Conservation (phyloP, 2,329 filamentous ascomycete genomes). For the Arthrobotrys megalospora region DNA sequence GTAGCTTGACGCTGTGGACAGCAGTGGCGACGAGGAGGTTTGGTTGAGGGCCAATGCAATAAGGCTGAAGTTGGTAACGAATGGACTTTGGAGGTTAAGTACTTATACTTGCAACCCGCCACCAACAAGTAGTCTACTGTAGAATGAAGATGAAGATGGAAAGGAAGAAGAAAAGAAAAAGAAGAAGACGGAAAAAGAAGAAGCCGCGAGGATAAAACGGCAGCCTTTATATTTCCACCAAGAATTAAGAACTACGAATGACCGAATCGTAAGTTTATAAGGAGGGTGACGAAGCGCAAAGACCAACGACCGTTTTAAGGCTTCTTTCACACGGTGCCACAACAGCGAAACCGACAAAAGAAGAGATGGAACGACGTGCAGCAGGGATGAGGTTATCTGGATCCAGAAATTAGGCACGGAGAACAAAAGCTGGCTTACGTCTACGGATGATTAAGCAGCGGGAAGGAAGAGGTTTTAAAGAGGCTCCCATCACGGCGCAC, state of each 20-base stretch:
- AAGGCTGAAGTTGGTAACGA: constrained; percentile 10
- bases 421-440: constrained; percentile 23
- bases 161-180: background rate
- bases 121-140: background rate
- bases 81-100: background rate
- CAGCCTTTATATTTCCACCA: constrained; percentile 10
- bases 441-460: constrained; percentile 49
- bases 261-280: background rate
- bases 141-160: constrained; percentile 2
- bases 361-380: background rate
- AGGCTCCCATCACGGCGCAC: constrained; percentile 38
- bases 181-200: background rate
- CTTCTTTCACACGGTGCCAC: constrained; percentile 4
- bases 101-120: constrained; percentile 1
- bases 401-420: background rate
- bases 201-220: constrained; percentile 5
- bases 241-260: constrained; percentile 2
- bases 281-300: constrained; percentile 21
- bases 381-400: constrained; percentile 2
- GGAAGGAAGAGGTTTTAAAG: constrained; percentile 26
- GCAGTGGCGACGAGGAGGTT: background rate
- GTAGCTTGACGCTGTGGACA: background rate
- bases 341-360: background rate
- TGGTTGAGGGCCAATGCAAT: background rate
- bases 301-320: background rate